Base-by-base conservation (phyloP, 2,329 filamentous ascomycete species). In the Diplocarpon mali region DNA sequence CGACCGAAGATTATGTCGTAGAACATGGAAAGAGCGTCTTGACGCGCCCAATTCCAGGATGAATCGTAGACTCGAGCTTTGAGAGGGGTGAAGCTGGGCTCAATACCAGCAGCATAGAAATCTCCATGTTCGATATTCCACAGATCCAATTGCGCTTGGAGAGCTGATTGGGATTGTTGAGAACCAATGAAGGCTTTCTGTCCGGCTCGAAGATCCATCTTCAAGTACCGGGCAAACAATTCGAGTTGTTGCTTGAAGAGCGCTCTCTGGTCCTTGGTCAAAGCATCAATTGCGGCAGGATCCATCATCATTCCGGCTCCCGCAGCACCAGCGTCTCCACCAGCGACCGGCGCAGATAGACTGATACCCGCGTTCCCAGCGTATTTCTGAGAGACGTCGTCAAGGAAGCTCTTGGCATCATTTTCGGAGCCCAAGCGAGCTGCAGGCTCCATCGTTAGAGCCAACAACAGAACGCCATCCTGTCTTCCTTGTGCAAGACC, bases 271-370 rank as follows among this genome's bases (percentile, higher is more conserved):
- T 96, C 92, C 66, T 96, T 96, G 60, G 92, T 98, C 43, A 98
- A 74, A 12, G 92, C 92, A 64, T 98, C 92, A 53, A 98, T 83
- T 42, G 92, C 92, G 32, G 90, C 92, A 8, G 92, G 92, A 60
- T 98, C 92, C 89, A 98, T 96, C 86, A 98, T 95, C 92, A 98
- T 96, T 62, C 89, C 90, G 53, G 77, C 84, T 44, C 73, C 76
- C 46, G 72, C 77, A 49, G 75, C 83, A 44, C 73, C 82, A 44
- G 79, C 83, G 49, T 76, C 76, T 52, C 86, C 87, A 49, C 81
- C 83, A 41, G 83, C 77, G 20, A 85, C 75, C 24, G 83, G 80
- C 6, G 84, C 79, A 5, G 88, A 83, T 48, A 98, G 69, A 64
- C 72, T 93, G 65, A 98, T 80, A 49, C 92, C 92, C 37, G 85